phyloP scores from a whole-genome alignment of 441 rosid genomes.

The Corymbia calophylla region DNA sequence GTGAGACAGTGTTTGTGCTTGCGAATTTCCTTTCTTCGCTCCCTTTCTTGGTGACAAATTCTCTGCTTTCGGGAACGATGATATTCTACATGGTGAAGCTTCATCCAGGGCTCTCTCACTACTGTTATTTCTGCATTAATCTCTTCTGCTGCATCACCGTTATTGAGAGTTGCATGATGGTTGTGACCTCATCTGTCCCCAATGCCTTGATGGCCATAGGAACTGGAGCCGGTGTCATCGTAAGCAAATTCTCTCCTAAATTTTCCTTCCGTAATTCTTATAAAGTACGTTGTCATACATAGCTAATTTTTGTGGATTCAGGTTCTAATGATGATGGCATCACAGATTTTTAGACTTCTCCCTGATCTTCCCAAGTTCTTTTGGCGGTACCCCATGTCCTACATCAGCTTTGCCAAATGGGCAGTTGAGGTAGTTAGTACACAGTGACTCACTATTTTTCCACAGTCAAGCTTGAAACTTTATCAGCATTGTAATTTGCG shows the following conservation, averaged over 20 bases:
- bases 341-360: background rate
- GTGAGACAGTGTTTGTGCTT: conserved; percentile 11
- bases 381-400: background rate
- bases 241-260: conserved; percentile 14
- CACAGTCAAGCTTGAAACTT: background rate
- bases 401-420: background rate
- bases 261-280: background rate
- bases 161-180: conserved; percentile 14
- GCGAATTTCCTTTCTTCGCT: conserved; percentile 19
- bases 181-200: conserved; percentile 13
- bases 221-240: conserved; percentile 8
- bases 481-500: background rate
- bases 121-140: conserved; percentile 13
- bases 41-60: conserved; percentile 17
- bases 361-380: background rate
- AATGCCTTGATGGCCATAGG: conserved; percentile 22
- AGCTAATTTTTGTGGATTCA: background rate
- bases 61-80: conserved; percentile 13
- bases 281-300: background rate
- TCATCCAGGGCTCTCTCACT: conserved; percentile 17
- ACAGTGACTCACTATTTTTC: background rate
- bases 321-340: background rate
- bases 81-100: conserved; percentile 18
- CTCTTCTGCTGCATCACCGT: conserved; percentile 15
- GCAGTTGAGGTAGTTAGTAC: background rate